These are phyloP conservation scores for Penicillium paradoxum DNA, from an alignment of 495 filamentous ascomycete genomes.

Conservation along the genomic window DNA sequence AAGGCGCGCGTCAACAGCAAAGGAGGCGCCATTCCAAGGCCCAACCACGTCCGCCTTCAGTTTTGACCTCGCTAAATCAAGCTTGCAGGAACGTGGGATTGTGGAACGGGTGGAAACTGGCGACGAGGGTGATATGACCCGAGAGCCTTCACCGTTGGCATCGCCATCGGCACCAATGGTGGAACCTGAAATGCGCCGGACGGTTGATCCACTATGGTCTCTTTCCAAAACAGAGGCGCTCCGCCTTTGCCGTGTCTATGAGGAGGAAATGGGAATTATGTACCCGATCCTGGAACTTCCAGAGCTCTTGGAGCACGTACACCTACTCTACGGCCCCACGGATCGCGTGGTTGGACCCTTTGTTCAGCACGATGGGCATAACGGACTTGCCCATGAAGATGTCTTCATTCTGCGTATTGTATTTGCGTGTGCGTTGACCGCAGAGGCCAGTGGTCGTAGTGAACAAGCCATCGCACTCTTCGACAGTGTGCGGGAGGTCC, in stretches of 20 bases:
- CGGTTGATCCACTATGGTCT: conserved; percentile 70
- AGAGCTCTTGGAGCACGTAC: conserved; percentile 55
- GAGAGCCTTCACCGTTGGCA: conserved; percentile 43
- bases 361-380: background rate
- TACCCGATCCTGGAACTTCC: conserved; percentile 73
- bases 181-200: conserved; percentile 27
- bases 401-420: conserved; percentile 70
- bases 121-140: conserved; percentile 45
- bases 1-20: conserved; percentile 20
- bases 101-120: conserved; percentile 45
- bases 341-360: conserved; percentile 26
- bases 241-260: conserved; percentile 68
- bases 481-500: conserved; percentile 59
- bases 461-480: conserved; percentile 66
- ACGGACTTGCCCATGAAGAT: conserved; percentile 50
- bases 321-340: conserved; percentile 54
- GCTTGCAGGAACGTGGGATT: conserved; percentile 77
- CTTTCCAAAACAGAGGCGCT: conserved; percentile 68
- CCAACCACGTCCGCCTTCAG: conserved; percentile 79
- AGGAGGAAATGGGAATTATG: conserved; percentile 85
- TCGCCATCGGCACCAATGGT: conserved; percentile 47
- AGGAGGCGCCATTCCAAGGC: conserved; percentile 59
- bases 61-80: conserved; percentile 75
- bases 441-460: conserved; percentile 71
- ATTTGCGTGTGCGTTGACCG: conserved; percentile 64